These are phyloP conservation scores for Clavariopsis aquatica DNA, from an alignment of 495 filamentous ascomycete genomes.

Conservation along the genomic window DNA sequence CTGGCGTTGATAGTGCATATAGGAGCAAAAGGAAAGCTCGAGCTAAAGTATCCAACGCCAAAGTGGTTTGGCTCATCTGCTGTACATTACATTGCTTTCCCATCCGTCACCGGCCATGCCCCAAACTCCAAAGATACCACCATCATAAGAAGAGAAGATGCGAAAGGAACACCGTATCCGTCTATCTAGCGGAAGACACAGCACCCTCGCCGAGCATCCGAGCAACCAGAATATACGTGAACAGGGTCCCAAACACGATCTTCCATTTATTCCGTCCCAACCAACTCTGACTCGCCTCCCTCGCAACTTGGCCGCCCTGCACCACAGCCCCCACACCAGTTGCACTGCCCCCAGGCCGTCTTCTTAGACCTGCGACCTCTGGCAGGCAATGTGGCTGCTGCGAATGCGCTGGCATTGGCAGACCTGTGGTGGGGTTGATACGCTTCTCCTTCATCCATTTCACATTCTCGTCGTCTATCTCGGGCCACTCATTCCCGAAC, in stretches of 20 bases:
- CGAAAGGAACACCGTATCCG: neutral
- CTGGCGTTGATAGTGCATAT: neutral
- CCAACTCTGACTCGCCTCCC: conserved; percentile 81
- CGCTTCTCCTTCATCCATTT: conserved; percentile 83
- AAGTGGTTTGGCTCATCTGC: neutral
- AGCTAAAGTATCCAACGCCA: neutral
- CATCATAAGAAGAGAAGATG: neutral
- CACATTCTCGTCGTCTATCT: conserved; percentile 89
- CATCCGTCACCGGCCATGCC: neutral
- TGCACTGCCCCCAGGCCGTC: conserved; percentile 65
- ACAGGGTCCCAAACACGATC: conserved; percentile 64
- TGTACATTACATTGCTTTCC: neutral
- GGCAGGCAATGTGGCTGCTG: conserved; percentile 50
- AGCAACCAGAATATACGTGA: conserved; percentile 77
- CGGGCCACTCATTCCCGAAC: conserved; percentile 86
- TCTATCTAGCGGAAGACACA: neutral
- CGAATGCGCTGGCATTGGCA: conserved; percentile 44
- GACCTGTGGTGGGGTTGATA: conserved; percentile 76
- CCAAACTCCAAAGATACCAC: conserved; percentile 6
- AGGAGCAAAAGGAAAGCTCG: neutral
- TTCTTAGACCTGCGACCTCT: conserved; percentile 67
- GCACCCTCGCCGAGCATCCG: conserved; percentile 64
- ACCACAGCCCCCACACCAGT: conserved; percentile 77
- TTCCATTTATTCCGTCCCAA: conserved; percentile 72
- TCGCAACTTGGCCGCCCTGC: conserved; percentile 68